phyloP scores from a whole-genome alignment of 495 filamentous ascomycete species.

The Aspergillus kassunensis region DNA sequence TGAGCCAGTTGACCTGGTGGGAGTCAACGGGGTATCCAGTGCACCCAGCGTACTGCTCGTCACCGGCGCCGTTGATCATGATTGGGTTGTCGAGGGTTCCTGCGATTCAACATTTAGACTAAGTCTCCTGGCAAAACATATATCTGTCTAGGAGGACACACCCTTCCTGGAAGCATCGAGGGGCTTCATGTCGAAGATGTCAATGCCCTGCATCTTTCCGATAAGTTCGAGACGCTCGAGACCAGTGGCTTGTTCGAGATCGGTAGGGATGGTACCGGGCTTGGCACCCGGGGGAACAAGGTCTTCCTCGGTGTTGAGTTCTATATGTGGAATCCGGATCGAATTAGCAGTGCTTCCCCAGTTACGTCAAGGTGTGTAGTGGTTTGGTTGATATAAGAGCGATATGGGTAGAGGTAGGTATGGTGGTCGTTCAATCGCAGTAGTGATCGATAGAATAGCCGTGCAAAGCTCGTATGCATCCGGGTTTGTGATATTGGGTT shows the following conservation, averaged over 20 bases:
- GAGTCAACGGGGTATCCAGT: constrained; percentile 91
- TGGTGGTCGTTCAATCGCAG: constrained; percentile 7
- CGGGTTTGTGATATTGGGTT: constrained; percentile 15
- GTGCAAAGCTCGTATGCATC: background rate
- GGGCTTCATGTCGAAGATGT: constrained; percentile 97
- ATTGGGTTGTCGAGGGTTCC: constrained; percentile 91
- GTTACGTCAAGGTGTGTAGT: background rate
- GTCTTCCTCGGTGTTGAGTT: constrained; percentile 76
- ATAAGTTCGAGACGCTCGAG: constrained; percentile 97
- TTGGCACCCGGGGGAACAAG: constrained; percentile 77
- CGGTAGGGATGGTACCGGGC: constrained; percentile 82
- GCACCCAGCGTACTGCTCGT: constrained; percentile 96
- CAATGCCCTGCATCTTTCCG: constrained; percentile 98
- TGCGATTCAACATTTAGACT: constrained; percentile 22
- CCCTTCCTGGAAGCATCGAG: constrained; percentile 85
- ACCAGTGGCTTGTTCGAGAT: constrained; percentile 92
- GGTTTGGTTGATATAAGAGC: background rate
- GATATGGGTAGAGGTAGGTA: background rate
- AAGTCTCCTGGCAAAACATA: background rate
- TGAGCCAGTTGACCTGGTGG: constrained; percentile 85
- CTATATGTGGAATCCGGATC: constrained; percentile 43
- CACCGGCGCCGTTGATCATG: constrained; percentile 79
- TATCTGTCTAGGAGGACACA: constrained; percentile 31
- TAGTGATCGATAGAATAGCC: background rate
- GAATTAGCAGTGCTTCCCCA: constrained; percentile 7